These are phyloP conservation scores for Xylaria venustula DNA, from an alignment of 495 filamentous ascomycete species.

Conservation along the genomic window DNA sequence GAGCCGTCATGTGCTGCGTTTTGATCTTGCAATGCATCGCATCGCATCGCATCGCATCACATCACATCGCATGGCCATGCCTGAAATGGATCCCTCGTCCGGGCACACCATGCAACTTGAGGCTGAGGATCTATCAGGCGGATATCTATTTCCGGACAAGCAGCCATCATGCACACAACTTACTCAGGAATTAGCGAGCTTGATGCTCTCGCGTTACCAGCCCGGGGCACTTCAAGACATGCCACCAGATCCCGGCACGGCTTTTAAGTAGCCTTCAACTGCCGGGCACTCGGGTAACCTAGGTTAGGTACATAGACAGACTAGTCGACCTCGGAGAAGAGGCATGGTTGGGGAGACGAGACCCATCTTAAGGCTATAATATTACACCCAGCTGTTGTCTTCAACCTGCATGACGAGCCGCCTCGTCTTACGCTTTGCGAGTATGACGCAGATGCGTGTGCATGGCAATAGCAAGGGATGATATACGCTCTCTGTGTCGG, in stretches of 20 bases:
- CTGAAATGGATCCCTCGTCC: slow-evolving; percentile 17
- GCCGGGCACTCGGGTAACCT: neutral
- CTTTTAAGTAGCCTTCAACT: neutral
- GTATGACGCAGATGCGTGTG: neutral
- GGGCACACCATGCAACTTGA: neutral
- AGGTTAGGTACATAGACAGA: too few relatives aligned
- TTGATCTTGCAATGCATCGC: slow-evolving; percentile 74
- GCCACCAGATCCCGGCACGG: neutral
- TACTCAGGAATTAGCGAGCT: slow-evolving; percentile 8
- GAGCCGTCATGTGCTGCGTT: slow-evolving; percentile 45
- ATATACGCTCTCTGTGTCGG: neutral
- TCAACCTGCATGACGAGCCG: too few relatives aligned
- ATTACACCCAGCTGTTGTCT: too few relatives aligned
- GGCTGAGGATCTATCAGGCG: neutral
- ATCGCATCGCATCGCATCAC: slow-evolving; percentile 57
- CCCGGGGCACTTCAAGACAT: too few relatives aligned
- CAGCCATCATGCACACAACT: slow-evolving; percentile 5
- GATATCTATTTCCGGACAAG: neutral
- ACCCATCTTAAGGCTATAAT: neutral
- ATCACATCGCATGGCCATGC: slow-evolving; percentile 55
- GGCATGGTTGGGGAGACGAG: neutral
- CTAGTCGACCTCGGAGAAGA: slow-evolving; percentile 9
- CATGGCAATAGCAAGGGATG: slow-evolving; percentile 2
- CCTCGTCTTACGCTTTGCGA: slow-evolving; percentile 2
- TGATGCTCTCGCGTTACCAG: too few relatives aligned